phyloP scores from a whole-genome alignment of 805 yeast genomes.

The Peterozyma xylosa region DNA sequence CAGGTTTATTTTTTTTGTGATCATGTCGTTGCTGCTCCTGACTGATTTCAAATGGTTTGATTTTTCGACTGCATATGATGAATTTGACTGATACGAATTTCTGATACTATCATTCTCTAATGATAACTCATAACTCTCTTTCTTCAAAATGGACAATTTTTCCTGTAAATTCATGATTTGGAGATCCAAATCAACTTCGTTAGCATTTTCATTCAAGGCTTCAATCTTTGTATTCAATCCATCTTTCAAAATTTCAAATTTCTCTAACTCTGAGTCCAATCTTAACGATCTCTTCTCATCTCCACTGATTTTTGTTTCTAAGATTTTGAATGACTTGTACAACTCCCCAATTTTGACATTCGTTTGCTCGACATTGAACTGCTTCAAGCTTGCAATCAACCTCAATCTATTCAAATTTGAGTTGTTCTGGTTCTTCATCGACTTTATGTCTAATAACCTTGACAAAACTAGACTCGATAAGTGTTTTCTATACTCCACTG shows the following conservation, averaged over 20 bases:
- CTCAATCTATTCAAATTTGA: conserved; percentile 19
- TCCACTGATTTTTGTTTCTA: conserved; percentile 21
- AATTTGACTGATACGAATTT: conserved; percentile 32
- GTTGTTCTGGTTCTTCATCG: conserved; percentile 15
- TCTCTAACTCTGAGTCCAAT: conserved; percentile 21
- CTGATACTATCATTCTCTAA: conserved; percentile 26
- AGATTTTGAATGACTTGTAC: conserved; percentile 28
- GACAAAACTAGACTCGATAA: conserved; percentile 29
- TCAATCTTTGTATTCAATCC: conserved; percentile 11
- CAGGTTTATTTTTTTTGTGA: conserved; percentile 17
- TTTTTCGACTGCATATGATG: conserved; percentile 40
- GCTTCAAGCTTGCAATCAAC: conserved; percentile 30
- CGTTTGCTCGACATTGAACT: conserved; percentile 28
- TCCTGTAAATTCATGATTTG: not conserved
- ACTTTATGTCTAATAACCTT: conserved; percentile 21
- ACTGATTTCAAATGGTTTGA: conserved; percentile 20
- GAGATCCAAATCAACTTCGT: conserved; percentile 2
- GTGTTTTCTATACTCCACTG: conserved; percentile 23
- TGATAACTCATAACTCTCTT: conserved; percentile 7
- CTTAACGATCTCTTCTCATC: conserved; percentile 22
- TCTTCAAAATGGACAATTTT: conserved; percentile 7
- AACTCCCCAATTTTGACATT: conserved; percentile 31
- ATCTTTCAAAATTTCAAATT: conserved; percentile 10
- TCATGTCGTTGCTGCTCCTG: conserved; percentile 21
- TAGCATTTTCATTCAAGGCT: conserved; percentile 7